Conservation (phyloP, 2,329 filamentous ascomycete genomes). For the Ophiostoma quercus region DNA sequence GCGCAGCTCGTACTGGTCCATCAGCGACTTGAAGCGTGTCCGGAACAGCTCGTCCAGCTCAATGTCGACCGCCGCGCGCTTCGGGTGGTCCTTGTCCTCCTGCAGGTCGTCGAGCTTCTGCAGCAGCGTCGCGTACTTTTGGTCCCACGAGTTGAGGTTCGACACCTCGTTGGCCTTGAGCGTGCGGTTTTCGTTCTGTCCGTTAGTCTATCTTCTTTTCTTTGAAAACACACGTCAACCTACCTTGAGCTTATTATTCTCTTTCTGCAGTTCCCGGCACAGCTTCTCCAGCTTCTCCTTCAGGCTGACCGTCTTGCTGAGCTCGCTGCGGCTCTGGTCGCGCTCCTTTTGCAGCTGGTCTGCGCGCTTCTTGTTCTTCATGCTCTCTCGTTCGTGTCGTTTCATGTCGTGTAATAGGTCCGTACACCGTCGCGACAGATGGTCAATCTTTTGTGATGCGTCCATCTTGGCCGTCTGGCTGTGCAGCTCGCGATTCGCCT, state of each 20-base stretch:
- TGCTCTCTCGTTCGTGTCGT: constrained; percentile 84
- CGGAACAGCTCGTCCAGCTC: constrained; percentile 89
- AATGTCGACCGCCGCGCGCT: constrained; percentile 74
- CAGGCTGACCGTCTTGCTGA: constrained; percentile 82
- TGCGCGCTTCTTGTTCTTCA: constrained; percentile 91
- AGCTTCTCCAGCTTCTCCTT: constrained; percentile 97
- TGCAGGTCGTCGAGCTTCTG: constrained; percentile 84
- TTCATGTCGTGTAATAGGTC: constrained; percentile 94
- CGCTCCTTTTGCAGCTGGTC: constrained; percentile 96
- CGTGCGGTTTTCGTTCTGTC: constrained; percentile 80
- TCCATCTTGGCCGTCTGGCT: constrained; percentile 88
- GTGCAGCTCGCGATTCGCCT: constrained; percentile 84
- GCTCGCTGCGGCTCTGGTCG: constrained; percentile 78
- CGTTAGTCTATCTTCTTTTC: too few relatives aligned
- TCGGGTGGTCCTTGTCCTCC: constrained; percentile 76
- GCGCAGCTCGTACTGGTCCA: constrained; percentile 93
- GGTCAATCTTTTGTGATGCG: constrained; percentile 84
- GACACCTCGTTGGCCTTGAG: constrained; percentile 80
- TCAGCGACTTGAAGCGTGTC: constrained; percentile 84
- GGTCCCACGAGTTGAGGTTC: constrained; percentile 76
- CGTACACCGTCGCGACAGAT: constrained; percentile 83
- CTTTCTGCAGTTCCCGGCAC: constrained; percentile 86
- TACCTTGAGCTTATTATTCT: constrained; percentile 99
- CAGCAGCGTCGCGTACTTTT: constrained; percentile 73
- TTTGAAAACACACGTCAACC: too few relatives aligned